Evolutionary conservation across 805 yeast genomes (phyloP), one percentile per base, ranked within the genome.

Genomic region (Wickerhamomyces ciferrii): DNA sequence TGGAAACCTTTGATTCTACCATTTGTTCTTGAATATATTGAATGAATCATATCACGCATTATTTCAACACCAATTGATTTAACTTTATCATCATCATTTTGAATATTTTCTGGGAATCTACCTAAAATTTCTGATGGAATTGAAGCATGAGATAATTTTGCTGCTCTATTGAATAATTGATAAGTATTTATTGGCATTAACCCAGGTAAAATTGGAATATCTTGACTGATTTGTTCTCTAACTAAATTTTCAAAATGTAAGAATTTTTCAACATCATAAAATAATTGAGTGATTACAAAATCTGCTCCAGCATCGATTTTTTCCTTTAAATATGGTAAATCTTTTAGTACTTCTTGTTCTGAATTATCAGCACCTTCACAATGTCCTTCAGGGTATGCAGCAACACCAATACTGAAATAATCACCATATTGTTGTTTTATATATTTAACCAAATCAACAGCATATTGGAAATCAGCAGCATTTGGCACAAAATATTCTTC

Each of bases 381-480:
- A 66, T 92, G 97, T 18, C 99, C 99, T 62, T 92, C 99, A 9
- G 99, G 97, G 64, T 92, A 92, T 1, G 95, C 97, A 2, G 99
- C 99, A 15, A 92, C 99, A 49, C 99, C 99, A 46, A 92, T 73
- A 61, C 96, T 87, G 67, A 92, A 92, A 55, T 82, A 84, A 60
- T 87, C 87, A 3, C 88, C 94, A 61, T 91, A 73, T 42, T 79
- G 63, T 45, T 72, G 53, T 54, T 78, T 80, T 54, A 94, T 91
- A 62, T 92, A 91, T 53, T 69, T 76, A 11, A 94, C 96, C 49
- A 94, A 75, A 62, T 94, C 99, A 1, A 79, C 84, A 1, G 99
- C 98, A 60, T 83, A 75, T 51, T 72, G 69, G 67, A 90, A 91
- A 36, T 54, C 63, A 6, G 61, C 59, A 18, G 59, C 53, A 39